Evolutionary conservation across 441 rosid genomes (phyloP).

Genomic region (Melastoma candidum): DNA sequence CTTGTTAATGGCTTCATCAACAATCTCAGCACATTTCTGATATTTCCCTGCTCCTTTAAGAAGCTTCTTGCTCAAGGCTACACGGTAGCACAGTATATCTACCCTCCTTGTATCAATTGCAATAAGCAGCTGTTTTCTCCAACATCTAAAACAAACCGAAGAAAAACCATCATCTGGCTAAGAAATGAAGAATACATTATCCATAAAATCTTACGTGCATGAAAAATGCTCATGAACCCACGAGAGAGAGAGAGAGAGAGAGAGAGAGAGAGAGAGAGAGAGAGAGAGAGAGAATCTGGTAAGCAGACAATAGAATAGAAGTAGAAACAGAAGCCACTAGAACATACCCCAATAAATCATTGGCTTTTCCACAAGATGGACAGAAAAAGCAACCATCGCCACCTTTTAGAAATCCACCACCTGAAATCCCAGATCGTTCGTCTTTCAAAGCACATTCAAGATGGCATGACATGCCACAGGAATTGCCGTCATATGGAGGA

Average conservation of each 20-base stretch:
- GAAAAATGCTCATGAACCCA: no score
- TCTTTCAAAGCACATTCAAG: conserved; percentile 78
- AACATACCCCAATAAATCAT: conserved; percentile 75
- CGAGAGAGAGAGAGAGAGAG: no score
- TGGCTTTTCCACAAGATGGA: conserved; percentile 66
- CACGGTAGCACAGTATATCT: conserved; percentile 83
- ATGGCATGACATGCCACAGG: conserved; percentile 89
- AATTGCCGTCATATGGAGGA: conserved; percentile 50
- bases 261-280: no score
- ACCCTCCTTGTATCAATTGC: conserved; percentile 82
- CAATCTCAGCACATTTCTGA: conserved; percentile 38
- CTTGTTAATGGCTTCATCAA: conserved; percentile 61
- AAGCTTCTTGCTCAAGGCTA: conserved; percentile 75
- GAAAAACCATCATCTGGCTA: not conserved
- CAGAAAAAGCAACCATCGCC: conserved; percentile 76
- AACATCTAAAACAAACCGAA: conserved; percentile 42
- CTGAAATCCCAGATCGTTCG: conserved; percentile 56
- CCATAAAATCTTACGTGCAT: no score
- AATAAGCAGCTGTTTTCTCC: conserved; percentile 78
- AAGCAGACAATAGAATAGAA: no score
- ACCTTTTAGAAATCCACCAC: conserved; percentile 30
- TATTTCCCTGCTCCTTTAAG: conserved; percentile 51
- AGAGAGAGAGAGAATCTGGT: no score
- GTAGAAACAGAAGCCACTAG: no score
- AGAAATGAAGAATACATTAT: no score